Conservation (phyloP, 2,329 filamentous ascomycete genomes). For the Neofusicoccum laricinum region DNA sequence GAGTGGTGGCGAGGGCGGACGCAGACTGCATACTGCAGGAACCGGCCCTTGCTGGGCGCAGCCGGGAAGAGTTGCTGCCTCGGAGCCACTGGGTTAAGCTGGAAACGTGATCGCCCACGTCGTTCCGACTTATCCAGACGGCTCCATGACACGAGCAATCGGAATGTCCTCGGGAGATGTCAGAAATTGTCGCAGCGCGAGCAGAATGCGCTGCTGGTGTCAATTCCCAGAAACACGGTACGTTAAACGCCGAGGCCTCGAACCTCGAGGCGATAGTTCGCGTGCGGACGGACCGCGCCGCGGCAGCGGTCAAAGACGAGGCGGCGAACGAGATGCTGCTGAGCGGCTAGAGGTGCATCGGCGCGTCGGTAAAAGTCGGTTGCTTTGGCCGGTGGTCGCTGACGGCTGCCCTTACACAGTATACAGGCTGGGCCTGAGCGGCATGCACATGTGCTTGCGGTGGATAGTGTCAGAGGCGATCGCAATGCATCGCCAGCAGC, state of each 20-base stretch:
- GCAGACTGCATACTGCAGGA: constrained; percentile 8
- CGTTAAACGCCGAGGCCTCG: neutral
- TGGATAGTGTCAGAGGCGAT: neutral
- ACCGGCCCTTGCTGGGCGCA: constrained; percentile 1
- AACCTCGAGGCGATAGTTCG: neutral
- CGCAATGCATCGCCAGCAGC: neutral
- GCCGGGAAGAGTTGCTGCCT: neutral
- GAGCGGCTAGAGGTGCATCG: neutral
- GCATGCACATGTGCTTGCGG: neutral
- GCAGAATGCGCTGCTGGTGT: neutral
- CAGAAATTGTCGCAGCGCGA: neutral
- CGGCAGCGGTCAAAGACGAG: neutral
- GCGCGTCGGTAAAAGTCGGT: neutral
- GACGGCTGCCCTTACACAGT: neutral
- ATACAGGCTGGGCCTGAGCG: neutral
- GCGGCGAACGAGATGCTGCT: neutral
- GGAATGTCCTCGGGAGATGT: neutral
- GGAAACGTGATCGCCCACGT: neutral
- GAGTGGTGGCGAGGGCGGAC: neutral
- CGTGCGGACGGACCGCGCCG: neutral
- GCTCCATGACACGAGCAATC: neutral
- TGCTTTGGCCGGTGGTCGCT: neutral
- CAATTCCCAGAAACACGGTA: neutral
- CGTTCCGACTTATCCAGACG: neutral
- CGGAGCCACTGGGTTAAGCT: neutral